Base-by-base conservation (phyloP, 352 stramenopile genomes). In the Pythium coloratum region DNA sequence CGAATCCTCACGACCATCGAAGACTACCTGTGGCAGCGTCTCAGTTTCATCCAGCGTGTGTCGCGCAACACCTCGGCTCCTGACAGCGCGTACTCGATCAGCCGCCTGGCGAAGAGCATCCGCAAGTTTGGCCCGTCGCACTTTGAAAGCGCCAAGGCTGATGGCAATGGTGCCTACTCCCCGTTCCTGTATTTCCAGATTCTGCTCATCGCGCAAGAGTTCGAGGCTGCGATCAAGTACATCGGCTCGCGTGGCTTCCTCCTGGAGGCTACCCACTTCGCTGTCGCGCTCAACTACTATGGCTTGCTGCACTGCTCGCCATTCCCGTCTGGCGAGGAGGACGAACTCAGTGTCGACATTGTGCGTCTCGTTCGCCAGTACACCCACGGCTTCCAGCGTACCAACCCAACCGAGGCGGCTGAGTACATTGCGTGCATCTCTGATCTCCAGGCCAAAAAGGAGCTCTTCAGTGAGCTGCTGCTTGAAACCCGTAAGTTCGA, bases 401-500 rank as follows among this genome's bases (percentile, higher is more conserved):
- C 78, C 10, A 88, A 95, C 47, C 76, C 88, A 6, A 74, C 72
- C 2, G 88, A 95, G n/a, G 84, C 88, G 4, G 84, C 88, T 33
- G 84, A 94, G 71, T 95, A 95, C 60, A 77, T 91, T 56, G 82
- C 81, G 0, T 93, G 84, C 58, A 84, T 93, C 57, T 76, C 81
- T 12, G 82, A 92, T 36, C 32, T 80, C 5, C 54, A 73, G 33
- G 76, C 76, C 8, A 90, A 90, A 73, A 90, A 90, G 57, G 84
- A 92, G 36, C 57, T 95, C 16, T 70, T 92, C 20, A 73, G 80
- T 0, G 85, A 94, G 55, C 62, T 95, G 33, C 66, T 95, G 28
- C 80, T 95, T 40, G 88, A 95, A 55, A 94, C 88, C 14, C 78
- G 82, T 55, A 88, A 91, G 62, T 94, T 94, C 34, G 84, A 95